A percentile compares a stretch with the other conserved stretches of the same genome.
Conservation (phyloP, 1,284 basidiomycete genomes). For the Somion occarium region DNA sequence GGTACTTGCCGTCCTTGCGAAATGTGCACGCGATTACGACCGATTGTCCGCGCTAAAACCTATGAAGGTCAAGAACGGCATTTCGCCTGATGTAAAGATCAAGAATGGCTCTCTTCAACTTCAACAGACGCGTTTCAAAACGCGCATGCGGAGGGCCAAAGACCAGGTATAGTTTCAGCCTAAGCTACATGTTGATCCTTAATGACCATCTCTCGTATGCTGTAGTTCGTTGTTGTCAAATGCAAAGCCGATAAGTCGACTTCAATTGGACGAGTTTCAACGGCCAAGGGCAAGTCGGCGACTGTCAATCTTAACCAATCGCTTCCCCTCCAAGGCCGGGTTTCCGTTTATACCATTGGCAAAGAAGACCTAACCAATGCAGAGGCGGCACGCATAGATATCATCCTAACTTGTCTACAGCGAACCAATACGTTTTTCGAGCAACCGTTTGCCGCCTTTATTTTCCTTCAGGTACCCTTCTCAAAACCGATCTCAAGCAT, state of each 20-base stretch:
- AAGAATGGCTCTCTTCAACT: slow-evolving; percentile 14
- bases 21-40: slow-evolving; percentile 17
- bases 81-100: slow-evolving; percentile 5
- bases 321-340: slow-evolving; percentile 6
- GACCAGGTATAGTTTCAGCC: slow-evolving; percentile 14
- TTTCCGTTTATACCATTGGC: slow-evolving; percentile 18
- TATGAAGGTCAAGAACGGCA: slow-evolving; percentile 22
- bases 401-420: slow-evolving; percentile 10
- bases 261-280: slow-evolving; percentile 6
- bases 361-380: slow-evolving; percentile 15
- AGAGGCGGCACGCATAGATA: slow-evolving; percentile 12
- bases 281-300: slow-evolving; percentile 14
- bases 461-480: slow-evolving; percentile 2
- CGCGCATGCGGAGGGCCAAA: slow-evolving; percentile 11
- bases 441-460: slow-evolving; percentile 7
- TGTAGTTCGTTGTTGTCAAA: neutral
- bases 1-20: slow-evolving; percentile 15
- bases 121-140: slow-evolving; percentile 19
- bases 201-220: neutral
- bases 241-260: neutral
- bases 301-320: slow-evolving; percentile 4
- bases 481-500: neutral
- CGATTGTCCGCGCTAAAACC: slow-evolving; percentile 22
- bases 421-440: slow-evolving; percentile 6
- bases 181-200: neutral